Conservation (phyloP, 768 basidiomycete genomes). For the Asterophora parasitica region DNA sequence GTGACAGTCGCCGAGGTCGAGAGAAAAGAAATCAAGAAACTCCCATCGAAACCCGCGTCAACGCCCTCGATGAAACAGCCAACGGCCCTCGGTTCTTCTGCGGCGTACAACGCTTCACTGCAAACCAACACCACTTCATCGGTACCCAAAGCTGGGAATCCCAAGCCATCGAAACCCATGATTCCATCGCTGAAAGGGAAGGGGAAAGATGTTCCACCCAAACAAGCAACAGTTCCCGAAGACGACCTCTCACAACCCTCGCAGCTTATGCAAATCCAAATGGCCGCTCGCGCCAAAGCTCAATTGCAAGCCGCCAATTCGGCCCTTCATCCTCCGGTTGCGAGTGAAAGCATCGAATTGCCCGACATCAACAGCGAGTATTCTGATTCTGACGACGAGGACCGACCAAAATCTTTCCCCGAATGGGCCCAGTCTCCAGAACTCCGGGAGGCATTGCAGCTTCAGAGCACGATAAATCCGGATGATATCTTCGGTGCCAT, state of each 20-base stretch:
- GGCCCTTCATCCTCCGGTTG: constrained; percentile 38
- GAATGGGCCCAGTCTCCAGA: constrained; percentile 92
- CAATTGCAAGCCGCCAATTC: constrained; percentile 58
- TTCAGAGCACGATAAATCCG: constrained; percentile 84
- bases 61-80: constrained; percentile 40
- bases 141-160: constrained; percentile 30
- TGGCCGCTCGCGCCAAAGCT: constrained; percentile 67
- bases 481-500: constrained; percentile 92
- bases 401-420: constrained; percentile 68
- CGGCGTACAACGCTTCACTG: constrained; percentile 35
- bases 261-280: constrained; percentile 57
- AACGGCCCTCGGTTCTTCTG: constrained; percentile 30
- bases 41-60: constrained; percentile 44
- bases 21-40: constrained; percentile 58
- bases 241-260: constrained; percentile 58
- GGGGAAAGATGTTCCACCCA: constrained; percentile 35
- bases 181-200: constrained; percentile 38
- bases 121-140: constrained; percentile 24
- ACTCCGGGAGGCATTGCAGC: constrained; percentile 69
- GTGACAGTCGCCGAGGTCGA: constrained; percentile 46
- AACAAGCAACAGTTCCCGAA: constrained; percentile 30
- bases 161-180: constrained; percentile 26
- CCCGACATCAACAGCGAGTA: constrained; percentile 97
- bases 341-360: constrained; percentile 82
- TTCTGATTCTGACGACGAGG: constrained; percentile 93